Evolutionary conservation across 371 early-diverging fungal genomes (phyloP).

Genomic region (Zychaea mexicana): DNA sequence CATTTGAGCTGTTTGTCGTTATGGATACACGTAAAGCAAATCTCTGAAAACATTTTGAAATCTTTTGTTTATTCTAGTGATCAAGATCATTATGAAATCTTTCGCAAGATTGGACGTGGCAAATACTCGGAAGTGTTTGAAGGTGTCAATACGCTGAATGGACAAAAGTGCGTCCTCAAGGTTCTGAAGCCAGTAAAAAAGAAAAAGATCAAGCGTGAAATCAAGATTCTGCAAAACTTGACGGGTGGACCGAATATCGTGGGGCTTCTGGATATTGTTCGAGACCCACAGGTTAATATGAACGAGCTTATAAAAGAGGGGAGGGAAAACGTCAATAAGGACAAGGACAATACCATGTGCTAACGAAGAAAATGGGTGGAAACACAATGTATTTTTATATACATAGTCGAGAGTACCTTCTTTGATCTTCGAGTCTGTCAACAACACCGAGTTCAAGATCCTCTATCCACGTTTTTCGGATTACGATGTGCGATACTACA

Average conservation of each 20-base stretch:
- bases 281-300: slow-evolving; percentile 92
- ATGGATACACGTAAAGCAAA: too few relatives aligned
- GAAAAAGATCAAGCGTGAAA: slow-evolving; percentile 99
- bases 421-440: slow-evolving; percentile 96
- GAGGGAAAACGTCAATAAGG: too few relatives aligned
- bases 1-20: neutral
- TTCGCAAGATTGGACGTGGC: slow-evolving; percentile 97
- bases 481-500: slow-evolving; percentile 96
- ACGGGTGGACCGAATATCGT: slow-evolving; percentile 96
- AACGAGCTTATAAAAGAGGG: neutral
- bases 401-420: slow-evolving; percentile 20
- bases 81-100: slow-evolving; percentile 98
- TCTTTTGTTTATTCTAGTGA: too few relatives aligned
- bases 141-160: slow-evolving; percentile 85
- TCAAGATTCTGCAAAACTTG: slow-evolving; percentile 98
- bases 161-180: slow-evolving; percentile 96
- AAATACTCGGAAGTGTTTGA: slow-evolving; percentile 99
- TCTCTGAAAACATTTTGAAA: too few relatives aligned
- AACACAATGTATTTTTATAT: too few relatives aligned
- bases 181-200: slow-evolving; percentile 99
- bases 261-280: slow-evolving; percentile 93
- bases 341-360: too few relatives aligned
- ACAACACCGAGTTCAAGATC: slow-evolving; percentile 79
- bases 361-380: too few relatives aligned
- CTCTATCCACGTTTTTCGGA: slow-evolving; percentile 82